Evolutionary conservation across 768 basidiomycete species (phyloP), one percentile per base, ranked within the genome.

Genomic region (Chalciporus piperatus): DNA sequence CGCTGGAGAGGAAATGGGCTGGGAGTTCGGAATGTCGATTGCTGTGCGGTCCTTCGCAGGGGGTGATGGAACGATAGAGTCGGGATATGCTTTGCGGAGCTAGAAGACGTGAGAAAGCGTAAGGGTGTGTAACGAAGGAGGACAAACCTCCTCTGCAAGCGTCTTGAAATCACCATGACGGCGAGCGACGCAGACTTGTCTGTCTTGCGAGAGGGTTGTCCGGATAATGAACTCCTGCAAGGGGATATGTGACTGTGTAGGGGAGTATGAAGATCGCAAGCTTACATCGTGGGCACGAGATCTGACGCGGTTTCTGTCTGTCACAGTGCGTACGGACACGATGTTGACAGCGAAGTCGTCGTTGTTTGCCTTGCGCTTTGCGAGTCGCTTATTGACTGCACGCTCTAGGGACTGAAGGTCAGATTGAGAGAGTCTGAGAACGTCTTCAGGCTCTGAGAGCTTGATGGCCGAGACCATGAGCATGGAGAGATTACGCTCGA

Each of bases 161-260:
- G 92, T 89, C 65, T 77, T 87, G 69, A 99, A 99, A 67, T 99
- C 97, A 7, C 96, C 96, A 66, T 98, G 94, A 56, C 97, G 79
- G 51, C 97, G 79, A 1, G 92, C 89, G 5, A 98, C 97, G 68
- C 83, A 93, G 2, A 92, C 78, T 57, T 97, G 94, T 3, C 75
- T 78, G 55, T 78, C 77, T 13, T 82, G 76, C 6, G 83, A 80
- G 38, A 93, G 78, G 14, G 86, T 79, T 0, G 95, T 98, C 27
- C 92, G 83, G 27, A 99, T 83, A 59, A 99, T 85, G 67, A 99
- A 99, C 77, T 98, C 97, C 89, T 98, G 61, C 16, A 44, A 33
- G 5, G 14, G 32, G 39, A 44, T 32, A 50, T 43, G 58, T 38
- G 50, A 58, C 32, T 7, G 40, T 1, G 28, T 9, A 27, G 6